Base-by-base conservation (phyloP, 768 basidiomycete genomes). In the Lactarius sp. region DNA sequence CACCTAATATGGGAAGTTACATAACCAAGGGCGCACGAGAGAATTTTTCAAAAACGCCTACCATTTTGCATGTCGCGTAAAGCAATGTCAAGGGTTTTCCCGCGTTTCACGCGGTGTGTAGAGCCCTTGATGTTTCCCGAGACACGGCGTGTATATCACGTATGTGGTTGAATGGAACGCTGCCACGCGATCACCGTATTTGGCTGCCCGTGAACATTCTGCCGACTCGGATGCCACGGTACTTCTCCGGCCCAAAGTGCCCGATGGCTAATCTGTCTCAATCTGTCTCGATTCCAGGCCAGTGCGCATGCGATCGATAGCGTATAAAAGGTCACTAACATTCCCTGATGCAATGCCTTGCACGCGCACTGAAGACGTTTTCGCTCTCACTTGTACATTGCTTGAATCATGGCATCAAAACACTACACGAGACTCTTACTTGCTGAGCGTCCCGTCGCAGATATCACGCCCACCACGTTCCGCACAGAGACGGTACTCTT, bases 391-490 rank as follows among this genome's bases (percentile, higher is more conserved):
- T 20, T 10, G 33, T 2, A 36, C 27, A 37, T 9, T 12, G 34
- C 22, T 20, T 10, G 14, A 46, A 56, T n/a, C 20, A 59, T 59
- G 62, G 10, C 50, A 9, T 56, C 62, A 7, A 37, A 52, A 9
- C 37, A 58, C 46, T 90, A 83, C 76, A 87, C 82, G 62, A 83
- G 80, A 37, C 81, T 94, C 72, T 84, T 90, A 33, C 84, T 97
- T 58, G 83, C 85, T 63, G 83, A 87, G 66, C 83, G 94, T 33
- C 94, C 94, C 0, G 73, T 75, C n/a, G 80, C 75, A 50, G 82
- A 85, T 60, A 85, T 94, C 71, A 81, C 84, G 59, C 81, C 85
- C 5, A 81, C 81, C 55, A 95, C 92, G 0, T 95, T 96, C 77
- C 80, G 83, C 50, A 79, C 75, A 0, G 85, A 88, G 74, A 72